Percentiles rank a stretch among this genome's conserved stretches.
Evolutionary conservation across 2,329 filamentous ascomycete genomes (phyloP).

Genomic region (Cladosporium halotolerans): DNA sequence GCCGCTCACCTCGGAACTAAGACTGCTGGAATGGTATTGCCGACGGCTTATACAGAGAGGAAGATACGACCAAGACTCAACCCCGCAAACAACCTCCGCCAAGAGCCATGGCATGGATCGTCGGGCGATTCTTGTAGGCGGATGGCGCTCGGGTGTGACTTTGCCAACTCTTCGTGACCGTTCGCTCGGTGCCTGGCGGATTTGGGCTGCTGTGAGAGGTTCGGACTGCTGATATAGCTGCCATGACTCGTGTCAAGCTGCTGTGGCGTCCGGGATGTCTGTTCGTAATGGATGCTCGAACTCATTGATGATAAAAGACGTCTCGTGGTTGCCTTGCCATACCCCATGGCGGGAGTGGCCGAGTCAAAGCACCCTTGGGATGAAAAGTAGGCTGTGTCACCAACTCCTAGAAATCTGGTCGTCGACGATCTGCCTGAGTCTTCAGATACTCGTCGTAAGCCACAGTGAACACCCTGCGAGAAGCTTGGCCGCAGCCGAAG

Average conservation of each 20-base stretch:
- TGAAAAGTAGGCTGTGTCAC: no score
- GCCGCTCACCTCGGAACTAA: conserved; percentile 7
- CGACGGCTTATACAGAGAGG: background rate
- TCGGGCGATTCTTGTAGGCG: background rate
- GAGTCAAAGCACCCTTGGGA: no score
- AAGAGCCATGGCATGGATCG: conserved; percentile 9
- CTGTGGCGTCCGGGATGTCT: no score
- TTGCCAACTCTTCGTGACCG: background rate
- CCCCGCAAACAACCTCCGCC: conserved; percentile 11
- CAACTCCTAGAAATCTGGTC: no score
- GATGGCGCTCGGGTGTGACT: background rate
- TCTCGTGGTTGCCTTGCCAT: no score
- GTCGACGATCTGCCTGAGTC: no score
- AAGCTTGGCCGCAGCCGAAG: no score
- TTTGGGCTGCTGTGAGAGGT: background rate
- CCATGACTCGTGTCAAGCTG: background rate
- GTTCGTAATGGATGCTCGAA: background rate
- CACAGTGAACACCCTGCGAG: no score
- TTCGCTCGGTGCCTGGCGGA: no score
- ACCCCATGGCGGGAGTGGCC: no score
- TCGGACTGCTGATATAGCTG: background rate
- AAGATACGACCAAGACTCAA: conserved; percentile 1
- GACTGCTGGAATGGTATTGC: background rate
- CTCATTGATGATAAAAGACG: background rate
- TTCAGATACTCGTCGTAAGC: no score